Evolutionary conservation across 495 filamentous ascomycete genomes (phyloP), one percentile per base, ranked within the genome.

Genomic region (Trichocladium uniseriatum): DNA sequence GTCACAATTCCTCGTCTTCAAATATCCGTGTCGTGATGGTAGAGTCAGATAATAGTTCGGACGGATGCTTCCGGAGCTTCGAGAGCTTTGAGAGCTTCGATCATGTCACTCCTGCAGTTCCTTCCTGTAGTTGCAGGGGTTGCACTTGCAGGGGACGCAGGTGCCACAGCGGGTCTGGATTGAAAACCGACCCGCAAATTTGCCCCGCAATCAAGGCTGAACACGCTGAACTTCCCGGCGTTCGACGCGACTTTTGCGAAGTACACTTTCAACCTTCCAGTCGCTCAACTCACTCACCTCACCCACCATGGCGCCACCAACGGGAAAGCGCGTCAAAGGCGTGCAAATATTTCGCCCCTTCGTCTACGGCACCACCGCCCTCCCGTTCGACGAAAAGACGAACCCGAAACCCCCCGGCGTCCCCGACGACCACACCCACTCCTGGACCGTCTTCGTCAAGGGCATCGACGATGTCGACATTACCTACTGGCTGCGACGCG

Each of bases 401-500:
- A 75, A 78, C 60, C 71, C 71, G n/a, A 74, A 75, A 32, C 82
- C 85, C 7, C 66, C 75, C 49, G 76, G 79, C 53, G 76, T 82
- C 52, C 83, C 89, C 28, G 58, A 81, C 38, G 89, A 95, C 68
- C 92, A 98, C 72, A 97, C 91, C 24, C 94, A 95, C 69, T 82
- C 83, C 58, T 98, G 91, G 91, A 84, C 83, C 54, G 84, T 98
- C 35, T 96, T 87, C 64, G 87, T 98, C 44, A 84, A 84, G 49
- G 86, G 87, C 49, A 69, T 94, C 55, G 82, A 89, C 63, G 85
- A 82, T 63, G 80, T 84, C 55, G 86, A 94, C 69, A 84, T 95
- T 59, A 88, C 86, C 43, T 89, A 92, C 70, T 98, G 92, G 86
- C 77, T 97, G 54, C 88, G 89, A 48, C 92, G 95, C 60, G 92